These are phyloP conservation scores for Butyriboletus loyo DNA, from an alignment of 768 basidiomycete species.

Conservation along the genomic window DNA sequence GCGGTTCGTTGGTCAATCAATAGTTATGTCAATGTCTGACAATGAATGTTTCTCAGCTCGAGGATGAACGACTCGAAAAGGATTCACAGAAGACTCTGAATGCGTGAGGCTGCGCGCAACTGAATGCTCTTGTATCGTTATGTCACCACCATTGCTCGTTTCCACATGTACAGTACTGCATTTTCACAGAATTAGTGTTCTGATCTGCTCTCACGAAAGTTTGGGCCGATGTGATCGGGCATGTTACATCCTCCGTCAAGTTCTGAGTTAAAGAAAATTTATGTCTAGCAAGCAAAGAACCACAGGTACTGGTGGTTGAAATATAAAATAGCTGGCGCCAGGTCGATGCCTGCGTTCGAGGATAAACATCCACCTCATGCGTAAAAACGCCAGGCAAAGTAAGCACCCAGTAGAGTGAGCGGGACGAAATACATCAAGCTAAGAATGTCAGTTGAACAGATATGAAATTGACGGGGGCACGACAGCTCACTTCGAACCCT, in stretches of 20 bases:
- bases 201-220: neutral
- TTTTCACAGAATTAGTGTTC: neutral
- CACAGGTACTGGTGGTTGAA: constrained; percentile 8
- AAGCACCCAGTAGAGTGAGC: constrained; percentile 71
- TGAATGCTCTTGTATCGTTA: neutral
- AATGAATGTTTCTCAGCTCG: constrained; percentile 17
- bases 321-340: constrained; percentile 6
- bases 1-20: constrained; percentile 17
- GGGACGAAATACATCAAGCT: constrained; percentile 86
- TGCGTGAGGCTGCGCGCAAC: neutral
- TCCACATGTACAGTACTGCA: neutral
- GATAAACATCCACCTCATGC: constrained; percentile 16
- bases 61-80: constrained; percentile 29
- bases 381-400: constrained; percentile 87
- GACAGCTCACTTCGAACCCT: constrained; percentile 62
- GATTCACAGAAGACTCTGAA: constrained; percentile 1
- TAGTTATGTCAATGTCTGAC: neutral
- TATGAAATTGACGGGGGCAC: neutral
- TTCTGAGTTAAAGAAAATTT: constrained; percentile 1
- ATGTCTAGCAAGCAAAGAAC: constrained; percentile 20
- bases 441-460: constrained; percentile 4
- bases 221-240: neutral
- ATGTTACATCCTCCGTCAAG: neutral
- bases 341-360: neutral
- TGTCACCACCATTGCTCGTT: neutral